Evolutionary conservation across 2,329 filamentous ascomycete species (phyloP), one percentile per base, ranked within the genome.

Genomic region (Xylariaceae sp.): DNA sequence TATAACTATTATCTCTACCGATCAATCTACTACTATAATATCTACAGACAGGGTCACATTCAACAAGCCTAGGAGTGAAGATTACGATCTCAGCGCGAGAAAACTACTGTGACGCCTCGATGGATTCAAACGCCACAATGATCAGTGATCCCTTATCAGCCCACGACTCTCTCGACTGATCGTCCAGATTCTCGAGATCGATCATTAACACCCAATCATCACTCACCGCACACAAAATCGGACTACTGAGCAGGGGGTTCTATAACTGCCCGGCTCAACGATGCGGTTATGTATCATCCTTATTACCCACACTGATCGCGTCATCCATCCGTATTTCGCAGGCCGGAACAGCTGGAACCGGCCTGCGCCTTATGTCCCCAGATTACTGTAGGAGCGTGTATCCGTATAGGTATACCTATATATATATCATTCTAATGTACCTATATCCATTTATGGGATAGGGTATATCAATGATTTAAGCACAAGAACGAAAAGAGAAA

Each of bases 61-160:
- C 26, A 50, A 27, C 32, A 50, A 46, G 46, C 4, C 50, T 35
- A 41, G 37, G 46, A 51, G 42, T 31, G 41, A 29, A 47, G 48
- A 30, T 46, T 51, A 50, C 19, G 19, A 19, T 54, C 57, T 59
- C 45, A 59, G 54, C 57, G 57, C 40, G 44, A 26, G 47, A 40
- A 40, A 30, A 48, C 6, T 30, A 51, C 29, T 41, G 31, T 12
- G 26, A 47, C 34, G 32, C 47, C 40, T 40, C 42, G 46, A 54
- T 56, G 41, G 31, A 58, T 54, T 45, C 45, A 50, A 19, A 19
- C 19, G 19, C 19, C 19, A 46, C 41, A 41, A 27, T 31, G 6
- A 51, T 50, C 50, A 19, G 19, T 19, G 19, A 19, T 19, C 19
- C 19, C 19, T 19, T 19, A 19, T 19, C 19, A 19, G 19, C 19